Evolutionary conservation across 345 rosid species (phyloP), one percentile per base, ranked within the genome.

Genomic region (Acer saccharum): DNA sequence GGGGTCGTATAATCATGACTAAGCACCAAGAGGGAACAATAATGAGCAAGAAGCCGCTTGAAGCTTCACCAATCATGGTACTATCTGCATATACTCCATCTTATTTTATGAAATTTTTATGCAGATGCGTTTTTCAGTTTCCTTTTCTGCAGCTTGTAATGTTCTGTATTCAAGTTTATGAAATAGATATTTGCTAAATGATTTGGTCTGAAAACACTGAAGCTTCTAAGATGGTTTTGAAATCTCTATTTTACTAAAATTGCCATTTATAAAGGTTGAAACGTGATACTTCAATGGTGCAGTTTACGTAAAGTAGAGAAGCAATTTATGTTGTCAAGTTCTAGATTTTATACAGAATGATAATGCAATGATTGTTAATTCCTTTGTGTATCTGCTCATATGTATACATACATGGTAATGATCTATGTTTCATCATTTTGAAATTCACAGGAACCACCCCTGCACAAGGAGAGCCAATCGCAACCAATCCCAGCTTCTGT

Each of bases 1-100:
- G 77, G 62, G 6, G 32, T 50, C 63, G 29, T 18, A 44, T 39
- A 58, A 65, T 72, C 69, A 20, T 89, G 93, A 81, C 76, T 65
- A 88, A 83, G 76, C 84, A 55, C 66, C 83, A 74, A 69, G 84
- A 85, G 74, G 85, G 83, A 73, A 81, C 78, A 39, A 72, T 68
- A 48, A 70, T 81, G 21, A 84, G 81, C 76, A 73, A 79, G 81
- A 75, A 79, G 72, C 23, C 55, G 12, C 79, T 86, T 11, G 63
- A 84, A 75, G 81, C 89, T 43, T 76, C 86, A 18, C 63, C 84
- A 21, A 79, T 83, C 54, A 63, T 73, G 93, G 90, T 90, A 85
- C 41, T 67, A 54, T 35, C 32, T 48, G 12, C 25, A 41, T 18
- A 10, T 43, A 29, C 76, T 75, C 64, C 12, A 27, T 68, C 39